Percentiles rank a stretch among this genome's conserved stretches.
Conservation (phyloP, 2,329 filamentous ascomycete species). For the Metarhizium humberi region DNA sequence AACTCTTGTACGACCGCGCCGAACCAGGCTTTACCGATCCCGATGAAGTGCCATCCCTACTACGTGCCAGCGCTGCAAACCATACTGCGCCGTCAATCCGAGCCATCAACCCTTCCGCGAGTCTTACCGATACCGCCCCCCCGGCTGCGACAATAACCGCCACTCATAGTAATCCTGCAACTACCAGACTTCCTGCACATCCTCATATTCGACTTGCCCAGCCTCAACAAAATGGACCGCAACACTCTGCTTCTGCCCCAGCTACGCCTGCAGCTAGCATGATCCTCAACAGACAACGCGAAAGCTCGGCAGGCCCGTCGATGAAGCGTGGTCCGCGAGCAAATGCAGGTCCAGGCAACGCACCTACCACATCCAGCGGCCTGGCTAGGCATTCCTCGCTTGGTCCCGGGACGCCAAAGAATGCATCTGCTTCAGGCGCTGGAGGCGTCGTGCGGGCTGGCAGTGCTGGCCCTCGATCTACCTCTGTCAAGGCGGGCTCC, state of each 20-base stretch:
- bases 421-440: slow-evolving; percentile 14
- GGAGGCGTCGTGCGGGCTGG: slow-evolving; percentile 37
- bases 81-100: slow-evolving; percentile 30
- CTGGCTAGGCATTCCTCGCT: slow-evolving; percentile 54
- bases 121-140: slow-evolving; percentile 16
- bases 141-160: slow-evolving; percentile 17
- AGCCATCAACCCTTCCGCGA: slow-evolving; percentile 33
- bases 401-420: slow-evolving; percentile 54
- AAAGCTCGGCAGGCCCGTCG: slow-evolving; percentile 49
- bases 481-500: slow-evolving; percentile 33
- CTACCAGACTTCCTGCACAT: slow-evolving; percentile 32
- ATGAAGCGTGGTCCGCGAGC: slow-evolving; percentile 44
- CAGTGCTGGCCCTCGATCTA: slow-evolving; percentile 49
- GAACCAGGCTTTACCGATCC: slow-evolving; percentile 54
- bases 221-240: slow-evolving; percentile 27
- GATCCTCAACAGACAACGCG: slow-evolving; percentile 47
- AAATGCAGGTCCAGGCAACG: slow-evolving; percentile 35
- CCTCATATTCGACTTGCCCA: slow-evolving; percentile 41
- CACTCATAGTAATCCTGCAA: slow-evolving; percentile 29
- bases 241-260: slow-evolving; percentile 45
- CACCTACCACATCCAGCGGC: slow-evolving; percentile 44
- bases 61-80: slow-evolving; percentile 50
- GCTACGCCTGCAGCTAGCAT: slow-evolving; percentile 52
- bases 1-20: slow-evolving; percentile 49
- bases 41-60: slow-evolving; percentile 52